Evolutionary conservation across 2,329 filamentous ascomycete genomes (phyloP).

Genomic region (Colletotrichum sp.): DNA sequence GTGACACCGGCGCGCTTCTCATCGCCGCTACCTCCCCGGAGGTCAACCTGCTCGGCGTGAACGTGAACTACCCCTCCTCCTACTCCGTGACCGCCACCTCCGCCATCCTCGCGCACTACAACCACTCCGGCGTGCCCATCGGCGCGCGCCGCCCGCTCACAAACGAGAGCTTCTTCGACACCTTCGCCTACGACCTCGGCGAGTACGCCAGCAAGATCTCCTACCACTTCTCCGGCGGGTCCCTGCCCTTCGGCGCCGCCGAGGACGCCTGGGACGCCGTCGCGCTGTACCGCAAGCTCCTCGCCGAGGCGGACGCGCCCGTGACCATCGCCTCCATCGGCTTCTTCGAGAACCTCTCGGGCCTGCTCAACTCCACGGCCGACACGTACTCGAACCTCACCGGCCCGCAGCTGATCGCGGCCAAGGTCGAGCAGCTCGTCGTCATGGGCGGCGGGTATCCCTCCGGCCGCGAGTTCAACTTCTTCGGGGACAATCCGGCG

Average conservation of each 20-base stretch:
- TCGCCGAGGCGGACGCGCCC: constrained; percentile 44
- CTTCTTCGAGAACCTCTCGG: constrained; percentile 52
- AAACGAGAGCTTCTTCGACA: constrained; percentile 49
- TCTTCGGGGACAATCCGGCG: constrained; percentile 43
- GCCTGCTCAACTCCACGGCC: constrained; percentile 46
- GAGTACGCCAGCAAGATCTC: constrained; percentile 53
- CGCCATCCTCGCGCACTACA: constrained; percentile 47
- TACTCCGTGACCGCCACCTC: constrained; percentile 46
- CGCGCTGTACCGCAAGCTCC: constrained; percentile 46
- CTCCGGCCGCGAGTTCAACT: constrained; percentile 53
- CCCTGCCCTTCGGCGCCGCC: constrained; percentile 35
- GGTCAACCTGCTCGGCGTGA: constrained; percentile 43
- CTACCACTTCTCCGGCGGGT: constrained; percentile 43
- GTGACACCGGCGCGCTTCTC: constrained; percentile 46
- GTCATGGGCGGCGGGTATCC: constrained; percentile 59
- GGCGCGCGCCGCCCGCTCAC: constrained; percentile 44
- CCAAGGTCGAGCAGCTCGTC: constrained; percentile 54
- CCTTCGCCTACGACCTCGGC: constrained; percentile 38
- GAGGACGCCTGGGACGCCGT: constrained; percentile 47
- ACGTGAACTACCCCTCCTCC: constrained; percentile 44
- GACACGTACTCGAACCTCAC: constrained; percentile 43
- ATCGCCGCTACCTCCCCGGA: constrained; percentile 41
- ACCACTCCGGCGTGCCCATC: constrained; percentile 38
- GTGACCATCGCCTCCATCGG: constrained; percentile 51
- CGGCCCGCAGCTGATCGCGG: constrained; percentile 44